Conservation (phyloP, 2,329 filamentous ascomycete species). For the Setomelanomma holmii region DNA sequence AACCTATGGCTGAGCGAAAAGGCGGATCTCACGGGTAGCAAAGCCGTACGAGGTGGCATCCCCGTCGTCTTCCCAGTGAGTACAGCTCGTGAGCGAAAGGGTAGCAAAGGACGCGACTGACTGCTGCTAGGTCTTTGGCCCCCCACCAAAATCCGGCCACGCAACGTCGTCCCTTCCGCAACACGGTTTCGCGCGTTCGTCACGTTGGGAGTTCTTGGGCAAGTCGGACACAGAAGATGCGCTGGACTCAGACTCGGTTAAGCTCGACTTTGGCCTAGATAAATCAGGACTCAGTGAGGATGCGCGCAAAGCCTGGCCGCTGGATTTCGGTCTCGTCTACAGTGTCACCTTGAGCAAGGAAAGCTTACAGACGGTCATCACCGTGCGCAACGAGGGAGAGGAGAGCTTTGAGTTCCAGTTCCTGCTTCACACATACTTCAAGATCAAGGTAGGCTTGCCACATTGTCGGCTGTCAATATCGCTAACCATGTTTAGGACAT, state of each 20-base stretch:
- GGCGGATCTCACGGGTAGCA: conserved; percentile 82
- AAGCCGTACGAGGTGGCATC: conserved; percentile 89
- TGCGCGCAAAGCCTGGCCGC: conserved; percentile 77
- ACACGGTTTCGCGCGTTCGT: conserved; percentile 92
- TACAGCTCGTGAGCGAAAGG: conserved; percentile 17
- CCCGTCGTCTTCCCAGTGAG: conserved; percentile 90
- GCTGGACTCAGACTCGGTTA: conserved; percentile 66
- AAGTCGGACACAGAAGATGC: conserved; percentile 76
- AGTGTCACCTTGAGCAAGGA: conserved; percentile 83
- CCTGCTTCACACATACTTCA: conserved; percentile 89
- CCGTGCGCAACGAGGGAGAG: conserved; percentile 86
- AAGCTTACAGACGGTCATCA: conserved; percentile 78
- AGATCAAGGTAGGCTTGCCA: conserved; percentile 69
- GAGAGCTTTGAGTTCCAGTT: conserved; percentile 89
- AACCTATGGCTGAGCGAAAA: conserved; percentile 85
- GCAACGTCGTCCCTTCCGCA: conserved; percentile 83
- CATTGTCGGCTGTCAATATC: not conserved
- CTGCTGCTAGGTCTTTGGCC: conserved; percentile 75
- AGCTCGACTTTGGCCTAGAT: conserved; percentile 94
- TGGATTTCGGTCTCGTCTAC: conserved; percentile 89
- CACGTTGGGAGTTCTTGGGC: conserved; percentile 91
- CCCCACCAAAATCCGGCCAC: conserved; percentile 74
- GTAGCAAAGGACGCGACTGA: conserved; percentile 10
- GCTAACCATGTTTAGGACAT: conserved; percentile 70
- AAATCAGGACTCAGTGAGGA: conserved; percentile 73